Evolutionary conservation across 352 stramenopile species (phyloP), one percentile per base, ranked within the genome.

Genomic region (Phytophthora sp.): DNA sequence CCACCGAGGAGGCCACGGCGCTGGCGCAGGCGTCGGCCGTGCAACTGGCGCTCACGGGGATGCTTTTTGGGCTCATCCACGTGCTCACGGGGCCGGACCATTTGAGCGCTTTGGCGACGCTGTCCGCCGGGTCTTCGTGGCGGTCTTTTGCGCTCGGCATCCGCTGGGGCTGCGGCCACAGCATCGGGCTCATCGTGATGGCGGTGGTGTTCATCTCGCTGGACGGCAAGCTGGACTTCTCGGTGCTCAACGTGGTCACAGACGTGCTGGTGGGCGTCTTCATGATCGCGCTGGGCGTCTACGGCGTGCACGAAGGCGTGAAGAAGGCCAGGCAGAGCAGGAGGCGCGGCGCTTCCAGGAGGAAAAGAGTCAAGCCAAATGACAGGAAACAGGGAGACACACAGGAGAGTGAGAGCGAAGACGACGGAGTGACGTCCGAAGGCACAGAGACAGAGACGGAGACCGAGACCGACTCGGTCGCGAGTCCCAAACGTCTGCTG

Each of bases 151-250:
- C 76, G 15, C 75, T 97, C 2, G 89, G 89, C 17, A 70, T 97
- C 9, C 82, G 86, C 65, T 98, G 90, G 91, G 91, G 91, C n/a
- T 80, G 93, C 35, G 90, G 90, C 28, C 90, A 98, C 62, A 90
- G 75, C 38, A 86, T 91, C 17, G 91, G 91, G 2, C 66, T 98
- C 6, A 54, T 98, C 13, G 21, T 89, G 30, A 88, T 89, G 75
- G 92, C 66, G 27, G 63, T 78, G 37, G 50, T 74, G 17, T 95
- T 79, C 72, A 94, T 77, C 69, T 84, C 75, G 12, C 62, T 77
- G 45, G 86, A 79, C 54, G 74, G 65, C n/a, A 79, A 79, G 37
- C 52, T 79, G 21, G 79, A 84, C 51, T 87, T 93, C 31, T 63
- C 69, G 0, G 67, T 82, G 38, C 64, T 91, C 0, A 87, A 84